These are phyloP conservation scores for Licmophora abbreviata DNA, from an alignment of 108 stramenopile species.

Conservation along the genomic window DNA sequence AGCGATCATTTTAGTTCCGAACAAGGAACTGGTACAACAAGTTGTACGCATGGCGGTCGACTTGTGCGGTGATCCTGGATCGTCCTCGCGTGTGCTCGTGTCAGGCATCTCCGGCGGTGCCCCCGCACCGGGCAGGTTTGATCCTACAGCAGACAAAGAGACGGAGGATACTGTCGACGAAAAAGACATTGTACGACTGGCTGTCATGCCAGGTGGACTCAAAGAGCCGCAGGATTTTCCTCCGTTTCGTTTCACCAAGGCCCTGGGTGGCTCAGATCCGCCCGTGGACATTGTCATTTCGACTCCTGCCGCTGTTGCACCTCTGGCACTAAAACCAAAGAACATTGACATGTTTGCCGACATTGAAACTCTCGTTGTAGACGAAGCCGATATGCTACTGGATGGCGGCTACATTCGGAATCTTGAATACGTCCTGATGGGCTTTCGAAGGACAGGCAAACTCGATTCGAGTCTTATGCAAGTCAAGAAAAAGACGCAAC, in stretches of 20 bases:
- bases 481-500: conserved; percentile 57
- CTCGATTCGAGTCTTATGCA: conserved; percentile 21
- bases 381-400: conserved; percentile 96
- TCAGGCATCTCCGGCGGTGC: conserved; percentile 22
- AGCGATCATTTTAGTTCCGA: conserved; percentile 82
- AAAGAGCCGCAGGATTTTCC: conserved; percentile 61
- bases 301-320: conserved; percentile 91
- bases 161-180: conserved; percentile 23
- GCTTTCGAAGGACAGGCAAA: conserved; percentile 80
- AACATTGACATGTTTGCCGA: conserved; percentile 86
- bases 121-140: conserved; percentile 7
- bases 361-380: conserved; percentile 77
- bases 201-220: conserved; percentile 76
- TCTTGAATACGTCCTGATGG: conserved; percentile 85
- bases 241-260: conserved; percentile 60
- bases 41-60: conserved; percentile 73
- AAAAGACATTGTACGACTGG: conserved; percentile 53
- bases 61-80: conserved; percentile 62
- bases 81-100: conserved; percentile 13
- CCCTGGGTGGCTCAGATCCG: conserved; percentile 33
- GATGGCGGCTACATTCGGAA: conserved; percentile 89
- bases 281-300: conserved; percentile 87
- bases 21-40: conserved; percentile 86
- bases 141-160: neutral
- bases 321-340: conserved; percentile 78